Percentiles rank a stretch among this genome's conserved stretches.
These are phyloP conservation scores for Pseudocercospora vitis DNA, from an alignment of 2,329 filamentous ascomycete species.

Conservation along the genomic window DNA sequence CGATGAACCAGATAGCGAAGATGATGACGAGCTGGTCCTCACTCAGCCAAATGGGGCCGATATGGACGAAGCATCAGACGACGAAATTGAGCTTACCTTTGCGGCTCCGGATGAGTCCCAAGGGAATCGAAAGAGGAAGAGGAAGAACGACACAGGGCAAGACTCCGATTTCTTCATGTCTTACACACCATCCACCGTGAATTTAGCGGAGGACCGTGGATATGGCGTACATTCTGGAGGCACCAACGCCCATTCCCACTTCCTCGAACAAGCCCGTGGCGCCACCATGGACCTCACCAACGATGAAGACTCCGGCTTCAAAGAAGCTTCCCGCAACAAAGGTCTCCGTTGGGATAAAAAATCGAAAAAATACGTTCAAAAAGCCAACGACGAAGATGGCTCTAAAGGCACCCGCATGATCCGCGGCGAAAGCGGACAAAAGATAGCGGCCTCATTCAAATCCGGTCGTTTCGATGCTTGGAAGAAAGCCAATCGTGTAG, in stretches of 20 bases:
- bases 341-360: conserved; percentile 96
- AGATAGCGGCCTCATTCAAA: conserved; percentile 91
- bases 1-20: conserved; percentile 46
- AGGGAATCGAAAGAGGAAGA: conserved; percentile 24
- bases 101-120: conserved; percentile 37
- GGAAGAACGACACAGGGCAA: conserved; percentile 46
- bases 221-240: conserved; percentile 86
- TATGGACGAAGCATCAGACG: conserved; percentile 50
- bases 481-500: conserved; percentile 82
- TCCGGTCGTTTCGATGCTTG: conserved; percentile 91
- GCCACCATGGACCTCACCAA: conserved; percentile 90
- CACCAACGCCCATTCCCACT: conserved; percentile 63
- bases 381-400: conserved; percentile 92
- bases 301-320: conserved; percentile 77
- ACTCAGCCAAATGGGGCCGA: conserved; percentile 36
- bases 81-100: conserved; percentile 56
- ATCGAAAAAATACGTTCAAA: conserved; percentile 87
- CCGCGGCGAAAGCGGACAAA: conserved; percentile 90
- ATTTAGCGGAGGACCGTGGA: conserved; percentile 82
- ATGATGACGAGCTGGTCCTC: conserved; percentile 40
- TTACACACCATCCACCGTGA: conserved; percentile 79
- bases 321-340: conserved; percentile 65
- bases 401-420: conserved; percentile 67
- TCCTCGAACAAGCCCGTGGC: conserved; percentile 81
- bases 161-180: conserved; percentile 95